phyloP scores from a whole-genome alignment of 2,329 filamentous ascomycete species.

The Bipolaris zeicola region DNA sequence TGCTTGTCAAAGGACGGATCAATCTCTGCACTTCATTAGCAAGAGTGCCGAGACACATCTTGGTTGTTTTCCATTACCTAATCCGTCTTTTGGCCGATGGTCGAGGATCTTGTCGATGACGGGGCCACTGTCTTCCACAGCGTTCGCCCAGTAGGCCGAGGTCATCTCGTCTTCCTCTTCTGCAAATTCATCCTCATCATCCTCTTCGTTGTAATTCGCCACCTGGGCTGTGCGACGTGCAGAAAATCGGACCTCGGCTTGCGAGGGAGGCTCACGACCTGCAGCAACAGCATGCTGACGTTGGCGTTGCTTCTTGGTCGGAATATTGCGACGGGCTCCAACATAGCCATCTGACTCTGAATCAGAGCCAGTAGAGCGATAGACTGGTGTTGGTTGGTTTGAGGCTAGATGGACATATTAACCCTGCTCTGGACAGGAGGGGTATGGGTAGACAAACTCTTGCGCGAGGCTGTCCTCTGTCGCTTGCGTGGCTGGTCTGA shows the following conservation, averaged over 20 bases:
- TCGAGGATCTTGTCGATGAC: slow-evolving; percentile 92
- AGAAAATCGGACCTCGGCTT: slow-evolving; percentile 88
- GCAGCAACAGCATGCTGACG: slow-evolving; percentile 69
- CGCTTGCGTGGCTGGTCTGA: slow-evolving; percentile 64
- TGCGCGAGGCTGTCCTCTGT: slow-evolving; percentile 68
- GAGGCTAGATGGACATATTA: slow-evolving; percentile 61
- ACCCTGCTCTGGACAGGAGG: slow-evolving; percentile 18
- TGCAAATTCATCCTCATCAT: slow-evolving; percentile 59
- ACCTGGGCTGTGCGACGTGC: slow-evolving; percentile 81
- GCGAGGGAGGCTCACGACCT: slow-evolving; percentile 65
- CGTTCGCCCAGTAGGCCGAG: slow-evolving; percentile 71
- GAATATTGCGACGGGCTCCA: slow-evolving; percentile 69
- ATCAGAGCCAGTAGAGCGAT: slow-evolving; percentile 66
- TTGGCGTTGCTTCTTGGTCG: slow-evolving; percentile 75
- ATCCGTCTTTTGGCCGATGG: slow-evolving; percentile 75
- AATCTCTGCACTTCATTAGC: slow-evolving; percentile 39
- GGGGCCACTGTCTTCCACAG: slow-evolving; percentile 76
- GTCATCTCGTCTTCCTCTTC: slow-evolving; percentile 67
- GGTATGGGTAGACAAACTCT: slow-evolving; percentile 57
- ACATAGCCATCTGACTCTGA: slow-evolving; percentile 72
- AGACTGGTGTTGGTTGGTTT: slow-evolving; percentile 56
- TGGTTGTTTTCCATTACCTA: slow-evolving; percentile 38
- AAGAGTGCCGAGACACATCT: background rate
- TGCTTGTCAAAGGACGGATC: slow-evolving; percentile 59
- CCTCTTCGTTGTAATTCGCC: slow-evolving; percentile 71